Evolutionary conservation across 768 basidiomycete genomes (phyloP).

Genomic region (Xerocomellus intermedius): DNA sequence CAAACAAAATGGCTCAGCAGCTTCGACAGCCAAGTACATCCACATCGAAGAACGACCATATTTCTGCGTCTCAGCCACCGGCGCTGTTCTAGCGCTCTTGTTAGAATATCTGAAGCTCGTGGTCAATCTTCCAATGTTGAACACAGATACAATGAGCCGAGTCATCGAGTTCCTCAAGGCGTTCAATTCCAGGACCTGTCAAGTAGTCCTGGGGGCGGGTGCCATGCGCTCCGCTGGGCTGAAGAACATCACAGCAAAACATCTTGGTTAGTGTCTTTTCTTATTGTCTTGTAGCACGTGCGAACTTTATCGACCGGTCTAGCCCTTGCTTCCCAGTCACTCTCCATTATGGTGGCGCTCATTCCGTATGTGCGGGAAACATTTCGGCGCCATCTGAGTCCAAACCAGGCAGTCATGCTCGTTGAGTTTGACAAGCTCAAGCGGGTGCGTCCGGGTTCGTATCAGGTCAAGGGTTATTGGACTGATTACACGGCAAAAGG

Average conservation of each 20-base stretch:
- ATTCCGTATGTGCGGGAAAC: constrained; percentile 96
- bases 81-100: constrained; percentile 68
- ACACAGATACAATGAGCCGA: constrained; percentile 92
- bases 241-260: constrained; percentile 98
- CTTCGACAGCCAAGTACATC: constrained; percentile 52
- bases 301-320: constrained; percentile 17
- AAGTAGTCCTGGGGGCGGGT: constrained; percentile 96
- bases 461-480: neutral
- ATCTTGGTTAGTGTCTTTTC: constrained; percentile 63
- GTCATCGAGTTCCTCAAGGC: constrained; percentile 96
- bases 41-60: constrained; percentile 83
- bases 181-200: constrained; percentile 97
- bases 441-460: constrained; percentile 56
- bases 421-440: constrained; percentile 98
- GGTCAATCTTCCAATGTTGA: constrained; percentile 83
- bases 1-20: constrained; percentile 21
- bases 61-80: constrained; percentile 84
- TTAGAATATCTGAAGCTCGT: constrained; percentile 87
- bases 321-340: constrained; percentile 95
- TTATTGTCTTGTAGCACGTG: constrained; percentile 18
- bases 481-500: constrained; percentile 43
- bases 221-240: constrained; percentile 98
- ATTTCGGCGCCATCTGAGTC: constrained; percentile 88
- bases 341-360: constrained; percentile 91
- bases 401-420: constrained; percentile 94